Conservation (phyloP, 768 basidiomycete genomes). For the Candolleomyces eurysporus region DNA sequence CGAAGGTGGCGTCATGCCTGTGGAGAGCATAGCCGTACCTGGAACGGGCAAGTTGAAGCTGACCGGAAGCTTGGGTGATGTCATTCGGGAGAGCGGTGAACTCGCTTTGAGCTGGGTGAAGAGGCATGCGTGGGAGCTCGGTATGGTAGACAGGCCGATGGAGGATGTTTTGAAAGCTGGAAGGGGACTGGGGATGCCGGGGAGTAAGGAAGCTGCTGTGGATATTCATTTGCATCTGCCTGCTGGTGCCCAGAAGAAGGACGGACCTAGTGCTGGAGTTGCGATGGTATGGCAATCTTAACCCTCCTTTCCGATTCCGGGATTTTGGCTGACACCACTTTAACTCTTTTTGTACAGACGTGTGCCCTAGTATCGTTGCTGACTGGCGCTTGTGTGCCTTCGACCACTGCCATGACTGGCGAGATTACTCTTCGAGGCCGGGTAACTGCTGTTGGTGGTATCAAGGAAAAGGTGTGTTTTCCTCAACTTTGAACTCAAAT, state of each 20-base stretch:
- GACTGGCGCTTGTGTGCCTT: slow-evolving; percentile 70
- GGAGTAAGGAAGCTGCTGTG: slow-evolving; percentile 32
- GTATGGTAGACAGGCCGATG: slow-evolving; percentile 65
- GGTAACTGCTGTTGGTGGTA: slow-evolving; percentile 83
- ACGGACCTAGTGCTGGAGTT: slow-evolving; percentile 88
- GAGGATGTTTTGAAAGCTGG: slow-evolving; percentile 75
- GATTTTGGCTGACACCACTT: not conserved
- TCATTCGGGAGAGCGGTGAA: slow-evolving; percentile 89
- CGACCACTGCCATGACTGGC: slow-evolving; percentile 85
- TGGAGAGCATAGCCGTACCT: slow-evolving; percentile 80
- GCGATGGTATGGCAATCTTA: slow-evolving; percentile 59
- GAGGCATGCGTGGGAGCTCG: slow-evolving; percentile 75
- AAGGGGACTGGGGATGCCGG: slow-evolving; percentile 19
- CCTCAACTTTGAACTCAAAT: slow-evolving; percentile 23
- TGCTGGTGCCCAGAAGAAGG: slow-evolving; percentile 89
- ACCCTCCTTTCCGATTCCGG: not conserved
- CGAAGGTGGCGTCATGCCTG: slow-evolving; percentile 80
- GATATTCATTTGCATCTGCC: slow-evolving; percentile 91
- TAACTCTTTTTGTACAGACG: slow-evolving; percentile 40
- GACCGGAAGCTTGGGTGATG: slow-evolving; percentile 84
- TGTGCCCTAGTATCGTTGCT: slow-evolving; percentile 87
- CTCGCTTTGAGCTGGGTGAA: slow-evolving; percentile 93
- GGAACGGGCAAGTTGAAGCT: slow-evolving; percentile 71
- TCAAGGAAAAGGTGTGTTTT: slow-evolving; percentile 77
- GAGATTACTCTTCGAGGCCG: slow-evolving; percentile 87